These are phyloP conservation scores for Colletotrichum sp. DNA, from an alignment of 2,329 filamentous ascomycete genomes.

Conservation along the genomic window DNA sequence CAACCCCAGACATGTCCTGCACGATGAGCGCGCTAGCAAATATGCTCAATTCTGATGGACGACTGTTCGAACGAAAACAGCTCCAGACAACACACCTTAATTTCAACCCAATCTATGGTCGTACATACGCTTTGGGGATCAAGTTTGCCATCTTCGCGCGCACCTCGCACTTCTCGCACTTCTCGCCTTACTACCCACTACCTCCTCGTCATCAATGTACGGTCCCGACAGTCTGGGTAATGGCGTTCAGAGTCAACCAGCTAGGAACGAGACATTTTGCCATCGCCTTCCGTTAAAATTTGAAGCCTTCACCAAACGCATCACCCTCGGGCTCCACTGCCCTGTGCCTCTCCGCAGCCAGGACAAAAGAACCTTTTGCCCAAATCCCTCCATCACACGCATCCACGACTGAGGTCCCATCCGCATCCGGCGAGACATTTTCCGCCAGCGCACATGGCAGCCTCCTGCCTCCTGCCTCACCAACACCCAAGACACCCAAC, in stretches of 20 bases:
- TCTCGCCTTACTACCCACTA: neutral
- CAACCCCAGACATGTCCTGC: neutral
- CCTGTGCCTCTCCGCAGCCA: neutral
- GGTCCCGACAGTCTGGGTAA: slow-evolving; percentile 14
- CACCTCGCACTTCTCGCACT: neutral
- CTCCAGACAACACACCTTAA: neutral
- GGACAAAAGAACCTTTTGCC: slow-evolving; percentile 1
- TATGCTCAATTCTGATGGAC: neutral
- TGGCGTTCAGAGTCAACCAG: slow-evolving; percentile 1
- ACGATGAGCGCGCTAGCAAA: neutral
- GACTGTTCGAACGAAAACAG: slow-evolving; percentile 7
- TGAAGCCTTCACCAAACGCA: neutral
- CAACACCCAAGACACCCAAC: neutral
- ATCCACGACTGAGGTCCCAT: neutral
- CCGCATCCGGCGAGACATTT: slow-evolving; percentile 14
- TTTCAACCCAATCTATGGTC: neutral
- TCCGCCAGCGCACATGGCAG: slow-evolving; percentile 17
- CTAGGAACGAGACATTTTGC: slow-evolving; percentile 6
- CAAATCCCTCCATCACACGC: neutral
- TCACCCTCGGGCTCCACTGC: neutral
- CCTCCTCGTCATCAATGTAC: slow-evolving; percentile 5
- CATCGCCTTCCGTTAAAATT: neutral
- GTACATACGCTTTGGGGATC: neutral
- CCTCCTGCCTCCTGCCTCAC: slow-evolving; percentile 8
- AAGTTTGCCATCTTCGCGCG: neutral